These are phyloP conservation scores for Blastomyces parvus DNA, from an alignment of 2,329 filamentous ascomycete genomes.

Conservation along the genomic window DNA sequence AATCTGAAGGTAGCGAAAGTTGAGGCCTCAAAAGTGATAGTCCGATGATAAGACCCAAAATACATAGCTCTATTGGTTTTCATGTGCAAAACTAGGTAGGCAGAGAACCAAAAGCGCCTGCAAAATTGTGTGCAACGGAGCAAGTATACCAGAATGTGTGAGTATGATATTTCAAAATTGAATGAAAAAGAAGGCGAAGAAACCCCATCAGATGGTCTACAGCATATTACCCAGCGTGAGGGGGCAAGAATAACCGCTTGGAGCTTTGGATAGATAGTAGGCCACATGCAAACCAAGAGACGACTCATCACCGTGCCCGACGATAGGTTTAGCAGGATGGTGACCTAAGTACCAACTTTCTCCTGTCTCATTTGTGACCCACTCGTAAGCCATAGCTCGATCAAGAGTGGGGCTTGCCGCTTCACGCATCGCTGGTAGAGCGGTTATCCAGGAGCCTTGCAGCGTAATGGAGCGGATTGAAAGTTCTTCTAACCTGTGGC, in stretches of 20 bases:
- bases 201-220: neutral
- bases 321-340: neutral
- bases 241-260: neutral
- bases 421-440: neutral
- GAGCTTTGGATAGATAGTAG: constrained; percentile 1
- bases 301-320: neutral
- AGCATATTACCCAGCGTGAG: constrained; percentile 1
- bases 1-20: neutral
- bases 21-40: neutral
- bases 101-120: neutral
- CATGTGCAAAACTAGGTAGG: neutral
- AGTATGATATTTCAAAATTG: neutral
- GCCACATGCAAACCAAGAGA: neutral
- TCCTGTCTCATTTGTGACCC: neutral
- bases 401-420: neutral
- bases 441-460: constrained; percentile 2
- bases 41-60: neutral
- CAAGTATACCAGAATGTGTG: neutral
- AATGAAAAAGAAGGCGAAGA: neutral
- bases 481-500: constrained; percentile 3
- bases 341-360: neutral
- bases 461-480: neutral
- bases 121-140: neutral
- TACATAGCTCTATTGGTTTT: neutral
- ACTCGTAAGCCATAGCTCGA: neutral